Base-by-base conservation (phyloP, 2,329 filamentous ascomycete genomes). In the Immersiporthe knoxdaviesiana region DNA sequence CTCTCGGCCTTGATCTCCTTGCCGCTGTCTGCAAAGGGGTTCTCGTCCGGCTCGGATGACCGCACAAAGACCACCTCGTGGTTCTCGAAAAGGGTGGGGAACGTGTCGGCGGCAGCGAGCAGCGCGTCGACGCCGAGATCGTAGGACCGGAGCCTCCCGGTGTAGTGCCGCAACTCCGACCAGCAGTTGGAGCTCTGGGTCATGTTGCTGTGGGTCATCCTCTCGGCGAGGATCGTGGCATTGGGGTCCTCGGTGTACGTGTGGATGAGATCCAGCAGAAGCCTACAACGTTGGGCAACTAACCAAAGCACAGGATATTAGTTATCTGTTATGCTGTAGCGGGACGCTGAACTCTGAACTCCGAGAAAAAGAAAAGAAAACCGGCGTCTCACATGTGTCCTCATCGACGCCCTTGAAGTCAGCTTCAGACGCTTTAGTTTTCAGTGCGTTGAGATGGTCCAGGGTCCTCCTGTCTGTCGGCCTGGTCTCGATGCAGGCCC, bases 1-100 rank as follows among this genome's bases (percentile, higher is more conserved):
- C 6, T 56, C 3, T 70, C 56, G 12, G 74, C 74, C 0, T 37
- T 65, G 1, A 54, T 30, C n/a, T 41, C 68, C 35, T 65, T 73
- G 1, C 58, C 50, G 14, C 44, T 41, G 14, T 68, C 35, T 8
- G 4, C 60, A 18, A 63, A 6, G 1, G 68, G 69, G 2, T 63
- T 68, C 1, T 18, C 21, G 3, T 35, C 35, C 0, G 68, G 68
- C 12, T 21, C 10, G 12, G 70, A 71, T 0, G 74, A 74, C 0
- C 59, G 65, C 6, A 75, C 1, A 44, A 54, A 69, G 3, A 56
- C 16, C 0, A 75, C 63, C 6, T 44, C n/a, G 12, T 58, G 61
- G 16, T 62, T 41, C 1, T 60, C 5, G 41, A 76, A 74, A 3
- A 76, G 73, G 63, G 37, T 27, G 6, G 50, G 70, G 35, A 56